phyloP scores from a whole-genome alignment of 2,329 filamentous ascomycete genomes.

The Neopestalotiopsis clavispora region DNA sequence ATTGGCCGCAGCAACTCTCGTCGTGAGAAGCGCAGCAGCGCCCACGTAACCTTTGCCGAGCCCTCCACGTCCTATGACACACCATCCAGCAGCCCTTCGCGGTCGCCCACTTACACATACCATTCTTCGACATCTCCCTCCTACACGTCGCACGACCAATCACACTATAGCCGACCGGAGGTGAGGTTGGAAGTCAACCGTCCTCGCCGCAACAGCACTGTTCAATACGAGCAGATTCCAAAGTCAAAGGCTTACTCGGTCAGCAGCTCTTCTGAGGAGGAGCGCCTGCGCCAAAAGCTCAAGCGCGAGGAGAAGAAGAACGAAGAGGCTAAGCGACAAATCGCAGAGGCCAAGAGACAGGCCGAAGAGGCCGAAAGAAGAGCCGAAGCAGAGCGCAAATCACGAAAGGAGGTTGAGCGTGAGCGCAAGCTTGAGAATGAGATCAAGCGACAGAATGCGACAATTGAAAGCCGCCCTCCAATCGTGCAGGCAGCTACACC shows the following conservation, averaged over 20 bases:
- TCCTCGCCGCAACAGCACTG: constrained; percentile 7
- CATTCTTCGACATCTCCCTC: not conserved
- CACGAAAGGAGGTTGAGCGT: constrained; percentile 4
- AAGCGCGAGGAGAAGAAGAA: constrained; percentile 13
- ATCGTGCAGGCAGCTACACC: not conserved
- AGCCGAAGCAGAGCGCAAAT: not conserved
- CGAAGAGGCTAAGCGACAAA: constrained; percentile 3
- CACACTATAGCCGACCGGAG: constrained; percentile 5
- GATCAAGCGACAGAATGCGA: constrained; percentile 6
- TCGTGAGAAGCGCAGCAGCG: constrained; percentile 15
- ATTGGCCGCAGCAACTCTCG: constrained; percentile 7
- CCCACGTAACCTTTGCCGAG: constrained; percentile 15
- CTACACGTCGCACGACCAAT: not conserved
- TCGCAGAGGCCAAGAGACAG: constrained; percentile 6
- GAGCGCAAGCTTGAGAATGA: not conserved
- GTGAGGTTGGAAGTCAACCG: constrained; percentile 15
- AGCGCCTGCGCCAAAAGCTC: not conserved
- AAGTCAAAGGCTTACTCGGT: not conserved
- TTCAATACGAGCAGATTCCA: constrained; percentile 6
- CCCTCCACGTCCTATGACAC: constrained; percentile 14
- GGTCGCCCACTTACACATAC: constrained; percentile 11
- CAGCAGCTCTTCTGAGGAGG: constrained; percentile 11
- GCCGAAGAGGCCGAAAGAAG: constrained; percentile 1
- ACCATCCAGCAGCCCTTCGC: constrained; percentile 10
- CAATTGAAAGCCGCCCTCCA: constrained; percentile 7